These are phyloP conservation scores for Chlamydomonas eustigma DNA, from an alignment of 139 green algal species.

Conservation along the genomic window DNA sequence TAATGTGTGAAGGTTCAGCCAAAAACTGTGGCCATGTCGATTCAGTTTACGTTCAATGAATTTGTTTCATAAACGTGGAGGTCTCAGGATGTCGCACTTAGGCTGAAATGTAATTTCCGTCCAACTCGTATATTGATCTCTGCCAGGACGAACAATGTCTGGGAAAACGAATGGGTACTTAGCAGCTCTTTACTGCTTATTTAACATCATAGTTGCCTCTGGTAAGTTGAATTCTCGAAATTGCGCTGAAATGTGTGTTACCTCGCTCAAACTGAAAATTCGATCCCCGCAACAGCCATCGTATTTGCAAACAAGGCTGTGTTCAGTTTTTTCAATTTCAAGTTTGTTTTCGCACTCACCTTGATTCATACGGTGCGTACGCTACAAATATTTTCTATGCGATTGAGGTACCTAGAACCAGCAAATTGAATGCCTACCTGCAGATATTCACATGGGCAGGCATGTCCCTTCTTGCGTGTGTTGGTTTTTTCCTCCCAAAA, in stretches of 20 bases:
- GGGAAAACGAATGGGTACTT: background rate
- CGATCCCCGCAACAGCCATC: background rate
- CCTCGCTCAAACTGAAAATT: background rate
- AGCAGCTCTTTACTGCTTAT: background rate
- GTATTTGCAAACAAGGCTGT: constrained; percentile 90
- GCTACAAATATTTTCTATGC: background rate
- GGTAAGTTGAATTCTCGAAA: background rate
- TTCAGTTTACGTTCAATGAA: no score
- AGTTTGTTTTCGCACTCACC: constrained; percentile 70
- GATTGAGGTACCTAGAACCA: no score
- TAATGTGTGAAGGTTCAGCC: no score
- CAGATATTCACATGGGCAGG: constrained; percentile 44
- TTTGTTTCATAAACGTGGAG: no score
- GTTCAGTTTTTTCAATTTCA: constrained; percentile 49
- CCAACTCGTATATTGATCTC: no score
- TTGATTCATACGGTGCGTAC: constrained; percentile 67
- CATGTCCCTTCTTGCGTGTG: constrained; percentile 14
- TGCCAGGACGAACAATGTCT: no score
- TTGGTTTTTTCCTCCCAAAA: constrained; percentile 52
- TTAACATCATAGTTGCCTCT: background rate
- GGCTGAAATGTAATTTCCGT: no score
- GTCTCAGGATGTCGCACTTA: no score
- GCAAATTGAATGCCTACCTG: no score
- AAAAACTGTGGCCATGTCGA: no score
- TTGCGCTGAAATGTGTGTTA: background rate